phyloP scores from a whole-genome alignment of 202 grass and related monocot species.

The Saccharum hybrid region DNA sequence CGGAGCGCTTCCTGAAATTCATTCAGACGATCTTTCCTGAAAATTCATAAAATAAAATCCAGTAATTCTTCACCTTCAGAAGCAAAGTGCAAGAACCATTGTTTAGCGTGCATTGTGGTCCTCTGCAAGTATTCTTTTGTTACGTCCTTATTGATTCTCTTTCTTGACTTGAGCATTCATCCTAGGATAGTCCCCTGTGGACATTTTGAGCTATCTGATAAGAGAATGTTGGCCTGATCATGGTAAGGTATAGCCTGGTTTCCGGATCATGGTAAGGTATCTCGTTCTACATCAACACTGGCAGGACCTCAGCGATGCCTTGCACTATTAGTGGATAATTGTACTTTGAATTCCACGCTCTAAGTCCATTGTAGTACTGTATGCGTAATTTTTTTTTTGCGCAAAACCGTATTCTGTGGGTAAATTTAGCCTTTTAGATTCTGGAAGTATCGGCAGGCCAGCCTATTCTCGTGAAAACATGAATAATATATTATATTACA shows the following conservation, averaged over 20 bases:
- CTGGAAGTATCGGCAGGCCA: neutral
- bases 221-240: neutral
- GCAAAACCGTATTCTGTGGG: neutral
- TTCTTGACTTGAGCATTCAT: neutral
- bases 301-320: no score
- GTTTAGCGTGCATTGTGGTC: neutral
- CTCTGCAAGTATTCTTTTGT: no score
- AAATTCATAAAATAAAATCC: constrained; percentile 51
- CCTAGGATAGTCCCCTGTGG: no score
- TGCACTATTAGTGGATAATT: neutral
- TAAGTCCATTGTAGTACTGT: neutral
- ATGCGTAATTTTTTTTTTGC: neutral
- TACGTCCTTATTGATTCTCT: neutral
- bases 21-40: constrained; percentile 83
- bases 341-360: neutral
- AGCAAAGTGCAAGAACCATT: neutral
- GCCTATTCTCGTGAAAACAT: neutral
- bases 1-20: constrained; percentile 77
- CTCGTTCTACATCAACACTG: neutral
- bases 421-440: neutral
- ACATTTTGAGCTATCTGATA: neutral
- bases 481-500: neutral
- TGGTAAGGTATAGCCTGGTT: neutral
- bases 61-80: neutral
- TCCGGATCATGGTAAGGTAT: neutral